phyloP scores from a whole-genome alignment of 257 asterid genomes.

The Penstemon davidsonii region DNA sequence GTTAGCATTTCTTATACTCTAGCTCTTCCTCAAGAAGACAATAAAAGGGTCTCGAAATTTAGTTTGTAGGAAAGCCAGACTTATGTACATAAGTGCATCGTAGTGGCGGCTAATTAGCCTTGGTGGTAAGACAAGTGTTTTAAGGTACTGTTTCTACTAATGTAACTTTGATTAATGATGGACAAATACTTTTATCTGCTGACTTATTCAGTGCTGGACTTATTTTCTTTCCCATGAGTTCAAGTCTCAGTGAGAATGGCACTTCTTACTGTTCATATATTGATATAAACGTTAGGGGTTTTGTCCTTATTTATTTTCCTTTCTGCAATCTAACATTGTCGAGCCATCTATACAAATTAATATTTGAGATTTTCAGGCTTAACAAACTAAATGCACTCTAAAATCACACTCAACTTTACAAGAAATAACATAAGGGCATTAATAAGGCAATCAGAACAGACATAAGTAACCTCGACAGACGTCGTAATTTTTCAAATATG shows the following conservation, averaged over 20 bases:
- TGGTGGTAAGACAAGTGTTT: background rate
- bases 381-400: background rate
- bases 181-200: background rate
- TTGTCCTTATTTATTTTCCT: background rate
- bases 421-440: conserved; percentile 3
- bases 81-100: too few relatives aligned
- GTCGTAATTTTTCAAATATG: conserved; percentile 5
- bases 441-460: conserved; percentile 7
- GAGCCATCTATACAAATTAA: conserved; percentile 1
- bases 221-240: too few relatives aligned
- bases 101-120: background rate
- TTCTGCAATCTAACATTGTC: conserved; percentile 19
- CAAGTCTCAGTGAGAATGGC: too few relatives aligned
- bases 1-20: too few relatives aligned
- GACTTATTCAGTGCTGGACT: background rate
- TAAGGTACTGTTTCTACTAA: background rate
- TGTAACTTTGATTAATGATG: background rate
- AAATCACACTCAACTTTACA: conserved; percentile 9
- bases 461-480: conserved; percentile 20
- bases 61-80: too few relatives aligned
- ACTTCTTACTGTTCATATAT: too few relatives aligned
- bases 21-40: too few relatives aligned
- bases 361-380: background rate
- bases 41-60: too few relatives aligned
- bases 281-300: background rate